Evolutionary conservation across 306 rosid species (phyloP), one percentile per base, ranked within the genome.

Genomic region (Potentilla sterilis): DNA sequence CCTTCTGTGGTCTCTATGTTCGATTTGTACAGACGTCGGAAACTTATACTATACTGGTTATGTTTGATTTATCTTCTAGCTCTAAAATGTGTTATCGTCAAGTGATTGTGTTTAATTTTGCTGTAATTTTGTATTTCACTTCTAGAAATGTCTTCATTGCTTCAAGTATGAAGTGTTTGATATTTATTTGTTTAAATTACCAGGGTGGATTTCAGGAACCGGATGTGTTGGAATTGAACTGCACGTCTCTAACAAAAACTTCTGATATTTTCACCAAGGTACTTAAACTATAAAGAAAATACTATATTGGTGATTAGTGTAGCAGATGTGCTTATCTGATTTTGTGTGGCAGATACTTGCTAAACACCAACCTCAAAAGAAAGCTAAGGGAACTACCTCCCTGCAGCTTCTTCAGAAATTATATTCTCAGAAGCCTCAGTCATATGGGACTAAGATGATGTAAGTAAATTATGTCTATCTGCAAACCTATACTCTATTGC

Each of bases 251-350:
- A 24, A 47, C 87, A 18, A 90, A 88, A 24, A 89, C 97, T 55
- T 82, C 97, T 9, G 97, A 90, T 51, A 88, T 92, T 69, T 95
- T 95, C 83, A 55, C 62, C 12, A 90, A 90, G 97, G 97, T 95
- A 85, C 19, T 76, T n/a, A 81, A 51, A 37, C 15, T 38, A 3
- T 21, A 43, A 43, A 62, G 21, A 69, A 10, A 46, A 42, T 59
- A 35, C 61, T 21, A 66, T 19, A 48, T 69, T 74, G 65, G 64
- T 69, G 59, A 67, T 69, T 37, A 14, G 15, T 61, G 52, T 1
- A 69, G 14, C 15, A 54, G 54, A 16, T 79, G 63, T 34, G 46
- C 86, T 85, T 81, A 72, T 34, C 32, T 54, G 38, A 2, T 54
- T 85, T 83, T 67, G 19, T 22, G 6, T 72, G 19, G 67, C 86